Conservation (phyloP, 768 basidiomycete genomes). For the Ramaria sp. region DNA sequence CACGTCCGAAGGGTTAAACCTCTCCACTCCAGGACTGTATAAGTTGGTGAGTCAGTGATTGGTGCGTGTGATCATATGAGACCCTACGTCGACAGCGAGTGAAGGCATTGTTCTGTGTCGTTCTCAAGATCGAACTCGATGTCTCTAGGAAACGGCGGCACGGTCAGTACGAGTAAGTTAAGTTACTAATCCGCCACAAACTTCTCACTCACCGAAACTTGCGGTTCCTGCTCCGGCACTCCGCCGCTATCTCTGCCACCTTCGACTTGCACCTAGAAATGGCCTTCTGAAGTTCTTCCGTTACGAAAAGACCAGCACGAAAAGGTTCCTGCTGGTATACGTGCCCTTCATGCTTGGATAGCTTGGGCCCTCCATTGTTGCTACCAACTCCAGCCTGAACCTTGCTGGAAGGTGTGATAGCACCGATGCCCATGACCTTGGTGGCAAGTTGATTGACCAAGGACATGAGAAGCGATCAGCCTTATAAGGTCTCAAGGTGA, state of each 20-base stretch:
- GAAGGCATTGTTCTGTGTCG: conserved; percentile 28
- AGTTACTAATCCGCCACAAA: not conserved
- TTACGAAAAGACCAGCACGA: conserved; percentile 31
- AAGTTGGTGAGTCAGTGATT: not conserved
- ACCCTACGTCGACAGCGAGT: conserved; percentile 23
- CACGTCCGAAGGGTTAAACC: conserved; percentile 27
- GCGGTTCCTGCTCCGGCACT: conserved; percentile 36
- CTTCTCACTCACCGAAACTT: conserved; percentile 34
- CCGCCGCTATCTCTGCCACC: conserved; percentile 32
- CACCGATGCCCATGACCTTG: not conserved
- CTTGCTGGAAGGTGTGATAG: not conserved
- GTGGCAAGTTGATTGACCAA: not conserved
- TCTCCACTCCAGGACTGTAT: conserved; percentile 5
- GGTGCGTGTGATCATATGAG: not conserved
- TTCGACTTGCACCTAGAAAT: conserved; percentile 32
- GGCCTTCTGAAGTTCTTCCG: conserved; percentile 34
- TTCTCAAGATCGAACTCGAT: conserved; percentile 43
- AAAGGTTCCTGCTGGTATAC: conserved; percentile 9
- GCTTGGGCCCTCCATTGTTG: not conserved
- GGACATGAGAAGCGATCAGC: not conserved
- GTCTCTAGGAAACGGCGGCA: conserved; percentile 27
- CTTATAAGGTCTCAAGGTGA: too few relatives aligned
- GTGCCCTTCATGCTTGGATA: not conserved
- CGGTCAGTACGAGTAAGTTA: not conserved
- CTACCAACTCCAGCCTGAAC: too few relatives aligned